phyloP scores from a whole-genome alignment of 106 monocot species.

The Allium sativum region DNA sequence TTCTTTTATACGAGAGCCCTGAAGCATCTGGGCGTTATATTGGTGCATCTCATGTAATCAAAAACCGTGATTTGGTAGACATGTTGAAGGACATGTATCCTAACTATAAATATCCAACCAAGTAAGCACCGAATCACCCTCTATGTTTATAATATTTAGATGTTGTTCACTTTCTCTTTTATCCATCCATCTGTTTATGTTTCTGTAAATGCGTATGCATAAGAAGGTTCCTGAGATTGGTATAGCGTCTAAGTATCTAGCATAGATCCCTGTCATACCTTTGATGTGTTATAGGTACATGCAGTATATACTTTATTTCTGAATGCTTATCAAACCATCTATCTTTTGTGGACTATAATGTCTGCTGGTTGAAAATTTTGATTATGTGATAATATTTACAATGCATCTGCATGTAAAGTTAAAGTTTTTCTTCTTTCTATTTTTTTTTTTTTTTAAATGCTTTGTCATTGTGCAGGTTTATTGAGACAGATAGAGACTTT shows the following conservation, averaged over 20 bases:
- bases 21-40: conserved; percentile 42
- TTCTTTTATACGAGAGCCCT: conserved; percentile 28
- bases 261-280: too few species aligned
- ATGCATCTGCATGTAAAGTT: too few species aligned
- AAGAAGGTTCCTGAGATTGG: conserved; percentile 1
- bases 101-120: conserved; percentile 20
- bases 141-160: background rate
- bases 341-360: too few species aligned
- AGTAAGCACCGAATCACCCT: background rate
- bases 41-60: conserved; percentile 15
- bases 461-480: background rate
- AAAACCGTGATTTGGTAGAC: conserved; percentile 10
- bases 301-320: too few species aligned
- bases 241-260: background rate
- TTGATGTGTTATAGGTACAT: too few species aligned
- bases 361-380: too few species aligned
- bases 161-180: too few species aligned
- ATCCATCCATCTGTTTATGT: background rate
- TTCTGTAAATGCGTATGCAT: background rate
- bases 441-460: too few species aligned
- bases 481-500: background rate
- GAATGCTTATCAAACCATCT: too few species aligned
- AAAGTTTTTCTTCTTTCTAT: too few species aligned
- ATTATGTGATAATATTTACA: too few species aligned
- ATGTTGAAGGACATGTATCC: conserved; percentile 38